Evolutionary conservation across 768 basidiomycete genomes (phyloP), one percentile per base, ranked within the genome.

Genomic region (Suillus subaureus): DNA sequence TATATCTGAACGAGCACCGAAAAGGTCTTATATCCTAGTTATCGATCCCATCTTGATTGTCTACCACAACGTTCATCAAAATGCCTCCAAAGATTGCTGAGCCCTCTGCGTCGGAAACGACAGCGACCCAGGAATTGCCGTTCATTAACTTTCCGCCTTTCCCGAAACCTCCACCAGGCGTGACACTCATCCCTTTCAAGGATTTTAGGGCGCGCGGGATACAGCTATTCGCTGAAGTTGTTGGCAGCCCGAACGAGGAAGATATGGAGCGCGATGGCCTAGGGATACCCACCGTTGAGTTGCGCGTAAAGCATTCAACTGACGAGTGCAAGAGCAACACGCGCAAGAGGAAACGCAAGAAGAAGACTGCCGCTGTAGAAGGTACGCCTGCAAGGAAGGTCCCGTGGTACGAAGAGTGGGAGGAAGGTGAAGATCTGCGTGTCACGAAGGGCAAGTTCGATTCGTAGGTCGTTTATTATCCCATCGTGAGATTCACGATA

Each of bases 371-470:
- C 63, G 69, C 55, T 11, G 51, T 52, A 6, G 70, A 69, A 23
- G 70, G 42, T 15, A 64, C 67, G 21, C 70, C 72, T 2, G 65
- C 66, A 55, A 75, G 74, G 39, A 75, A 73, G 61, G 62, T 71
- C 21, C 78, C 79, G 49, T 93, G 91, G 91, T 90, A 83, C 79
- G 86, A 91, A 66, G 78, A 85, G n/a, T 93, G 92, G 92, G 84
- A 84, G 60, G 85, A 89, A 49, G 79, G 78, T 4, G 90, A 92
- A 72, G 75, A 80, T 57, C 75, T 81, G 39, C 79, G 86, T 65
- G 74, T 79, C 45, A 77, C 72, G 5, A 77, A 71, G 35, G 76
- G 75, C 49, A 78, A 75, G 42, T 84, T 84, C 64, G 80, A 90
- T 71, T 74, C 78, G 90, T 91, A 67, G 69, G 87, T 79, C 18